Base-by-base conservation (phyloP, 148 eudicot genomes). In the Euryodendron excelsum region DNA sequence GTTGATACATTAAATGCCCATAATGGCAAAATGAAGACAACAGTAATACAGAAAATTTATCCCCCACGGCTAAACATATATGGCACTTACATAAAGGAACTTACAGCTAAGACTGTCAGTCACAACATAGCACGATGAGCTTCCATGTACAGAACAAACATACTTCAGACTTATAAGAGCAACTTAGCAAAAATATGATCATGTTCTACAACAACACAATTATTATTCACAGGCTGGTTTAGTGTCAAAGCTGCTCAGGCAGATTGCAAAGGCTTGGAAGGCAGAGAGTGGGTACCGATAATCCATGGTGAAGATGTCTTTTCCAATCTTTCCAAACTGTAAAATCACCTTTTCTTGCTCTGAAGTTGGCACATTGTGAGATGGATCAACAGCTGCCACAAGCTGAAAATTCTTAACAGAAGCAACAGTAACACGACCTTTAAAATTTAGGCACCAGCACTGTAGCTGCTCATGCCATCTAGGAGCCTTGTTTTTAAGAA, bases 381-480 rank as follows among this genome's bases (percentile, higher is more conserved):
- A 89, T 18, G 91, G 89, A 78, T 89, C 91, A 78, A 87, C 88
- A 53, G 93, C 88, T 44, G 98, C 98, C 77, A 91, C 97, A 8
- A 91, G 97, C 92, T 95, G 97, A 82, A 95, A 93, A 70, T 93
- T 95, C 85, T 93, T 93, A 23, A 95, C 94, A 0, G 97, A 95
- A 50, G 98, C 98, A 27, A 94, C 95, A 2, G 98, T 94, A 7
- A 94, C 97, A 34, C 98, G 86, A 18, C 98, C 98, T 81, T 85
- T 88, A 66, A 94, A 94, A 75, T 94, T 92, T 72, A 94, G 79
- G 85, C 98, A 94, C 98, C 98, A 94, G 79, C 98, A 94, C 77
- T 94, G 98, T 37, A 94, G 85, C 81, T 92, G 97, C 69, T 91
- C 98, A 30, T 94, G 98, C 98, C 97, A 94, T 81, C 97, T 86